These are phyloP conservation scores for Ophiostoma tasmaniense DNA, from an alignment of 2,329 filamentous ascomycete species.

Conservation along the genomic window DNA sequence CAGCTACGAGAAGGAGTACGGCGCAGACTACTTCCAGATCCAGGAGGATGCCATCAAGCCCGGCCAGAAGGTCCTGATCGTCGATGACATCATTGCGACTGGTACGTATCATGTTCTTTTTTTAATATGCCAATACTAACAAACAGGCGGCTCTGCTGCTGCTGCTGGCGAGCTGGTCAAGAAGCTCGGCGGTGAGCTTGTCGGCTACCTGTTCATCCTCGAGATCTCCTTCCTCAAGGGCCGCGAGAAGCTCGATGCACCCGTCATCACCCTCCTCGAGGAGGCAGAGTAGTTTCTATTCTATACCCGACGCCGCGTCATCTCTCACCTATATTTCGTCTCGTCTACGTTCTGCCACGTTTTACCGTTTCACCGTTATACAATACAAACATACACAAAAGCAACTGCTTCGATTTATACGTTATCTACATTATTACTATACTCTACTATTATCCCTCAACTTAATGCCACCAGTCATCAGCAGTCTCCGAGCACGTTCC, in stretches of 20 bases:
- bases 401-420: not conserved
- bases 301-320: not conserved
- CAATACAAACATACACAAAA: not conserved
- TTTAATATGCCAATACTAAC: not conserved
- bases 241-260: conserved; percentile 72
- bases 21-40: conserved; percentile 91
- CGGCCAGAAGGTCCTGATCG: conserved; percentile 83
- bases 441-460: not conserved
- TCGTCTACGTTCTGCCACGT: not conserved
- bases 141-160: conserved; percentile 74
- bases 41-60: conserved; percentile 75
- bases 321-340: not conserved
- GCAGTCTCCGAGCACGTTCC: not conserved
- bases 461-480: conserved; percentile 5
- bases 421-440: not conserved
- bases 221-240: conserved; percentile 92
- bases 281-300: conserved; percentile 4
- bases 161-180: conserved; percentile 81
- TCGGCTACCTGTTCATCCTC: conserved; percentile 91
- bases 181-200: conserved; percentile 73
- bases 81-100: conserved; percentile 98
- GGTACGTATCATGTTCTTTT: conserved; percentile 48
- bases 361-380: not conserved
- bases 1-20: conserved; percentile 91
- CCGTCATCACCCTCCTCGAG: conserved; percentile 40